Percentiles rank a stretch among this genome's conserved stretches.
phyloP scores from a whole-genome alignment of 371 early-diverging fungal genomes.

The Syncephalastrum racemosum region DNA sequence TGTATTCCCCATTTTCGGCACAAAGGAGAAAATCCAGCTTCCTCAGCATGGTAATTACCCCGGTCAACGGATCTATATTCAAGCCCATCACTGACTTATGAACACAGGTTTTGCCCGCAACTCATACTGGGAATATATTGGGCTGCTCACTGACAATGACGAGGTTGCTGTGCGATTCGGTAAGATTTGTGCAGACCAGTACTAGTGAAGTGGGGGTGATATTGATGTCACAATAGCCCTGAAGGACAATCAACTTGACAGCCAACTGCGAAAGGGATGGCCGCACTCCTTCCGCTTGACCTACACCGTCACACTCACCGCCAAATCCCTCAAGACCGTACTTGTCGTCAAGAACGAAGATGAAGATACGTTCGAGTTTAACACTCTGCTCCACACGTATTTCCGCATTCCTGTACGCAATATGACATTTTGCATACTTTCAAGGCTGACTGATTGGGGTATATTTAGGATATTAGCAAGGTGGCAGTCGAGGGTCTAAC shows the following conservation, averaged over 20 bases:
- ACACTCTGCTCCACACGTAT: conserved; percentile 90
- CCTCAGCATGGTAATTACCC: conserved; percentile 62
- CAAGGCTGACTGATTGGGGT: neutral
- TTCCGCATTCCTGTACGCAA: conserved; percentile 66
- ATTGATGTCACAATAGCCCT: conserved; percentile 38
- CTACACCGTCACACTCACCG: conserved; percentile 79
- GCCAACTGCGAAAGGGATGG: conserved; percentile 58
- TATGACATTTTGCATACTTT: neutral
- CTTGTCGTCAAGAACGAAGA: conserved; percentile 75
- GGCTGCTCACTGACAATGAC: conserved; percentile 52
- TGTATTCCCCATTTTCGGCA: conserved; percentile 85
- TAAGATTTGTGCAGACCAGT: conserved; percentile 20
- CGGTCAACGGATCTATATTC: conserved; percentile 4
- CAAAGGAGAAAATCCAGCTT: conserved; percentile 54
- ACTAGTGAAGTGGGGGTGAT: neutral
- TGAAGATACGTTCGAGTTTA: conserved; percentile 73
- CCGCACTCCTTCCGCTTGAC: conserved; percentile 74
- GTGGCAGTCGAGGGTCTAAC: conserved; percentile 65
- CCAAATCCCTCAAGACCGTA: conserved; percentile 64
- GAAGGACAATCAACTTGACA: conserved; percentile 58
- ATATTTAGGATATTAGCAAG: conserved; percentile 55
- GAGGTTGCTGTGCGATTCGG: conserved; percentile 70
- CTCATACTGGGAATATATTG: conserved; percentile 66
- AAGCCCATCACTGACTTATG: conserved; percentile 10
- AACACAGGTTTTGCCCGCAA: conserved; percentile 83